Evolutionary conservation across 148 eudicot species (phyloP).

Genomic region (Selenicereus undatus): DNA sequence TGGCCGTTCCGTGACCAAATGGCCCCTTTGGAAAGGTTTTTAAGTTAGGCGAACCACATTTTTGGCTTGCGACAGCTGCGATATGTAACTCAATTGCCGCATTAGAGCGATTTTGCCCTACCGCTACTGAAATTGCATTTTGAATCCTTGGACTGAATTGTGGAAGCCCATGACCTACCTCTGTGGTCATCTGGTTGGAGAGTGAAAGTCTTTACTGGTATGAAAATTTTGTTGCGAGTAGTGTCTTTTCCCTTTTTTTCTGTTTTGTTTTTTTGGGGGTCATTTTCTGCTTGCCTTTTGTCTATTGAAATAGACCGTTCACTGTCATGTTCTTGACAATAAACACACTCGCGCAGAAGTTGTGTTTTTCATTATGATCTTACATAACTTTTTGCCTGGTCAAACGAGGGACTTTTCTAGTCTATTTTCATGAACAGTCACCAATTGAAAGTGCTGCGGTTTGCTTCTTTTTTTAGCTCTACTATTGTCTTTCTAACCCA

Average conservation of each 20-base stretch:
- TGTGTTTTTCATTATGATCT: neutral
- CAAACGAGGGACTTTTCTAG: neutral
- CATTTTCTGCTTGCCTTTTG: neutral
- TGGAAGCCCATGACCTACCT: neutral
- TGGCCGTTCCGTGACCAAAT: too few relatives aligned
- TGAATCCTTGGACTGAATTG: neutral
- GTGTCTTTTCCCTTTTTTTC: neutral
- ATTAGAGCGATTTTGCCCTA: too few relatives aligned
- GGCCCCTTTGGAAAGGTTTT: too few relatives aligned
- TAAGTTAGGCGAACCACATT: too few relatives aligned
- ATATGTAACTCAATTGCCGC: too few relatives aligned
- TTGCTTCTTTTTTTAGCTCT: neutral
- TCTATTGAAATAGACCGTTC: neutral
- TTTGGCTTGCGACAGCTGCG: too few relatives aligned
- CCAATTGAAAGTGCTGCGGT: neutral
- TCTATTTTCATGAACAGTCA: neutral
- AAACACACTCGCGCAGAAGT: neutral
- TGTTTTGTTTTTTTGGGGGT: neutral
- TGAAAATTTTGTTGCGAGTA: neutral
- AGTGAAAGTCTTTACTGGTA: neutral
- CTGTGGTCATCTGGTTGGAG: neutral
- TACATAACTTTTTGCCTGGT: neutral
- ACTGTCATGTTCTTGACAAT: neutral
- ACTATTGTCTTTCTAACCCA: neutral
- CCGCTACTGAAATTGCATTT: too few relatives aligned